phyloP scores from a whole-genome alignment of 2,329 filamentous ascomycete species.

The Lachnellula arida region DNA sequence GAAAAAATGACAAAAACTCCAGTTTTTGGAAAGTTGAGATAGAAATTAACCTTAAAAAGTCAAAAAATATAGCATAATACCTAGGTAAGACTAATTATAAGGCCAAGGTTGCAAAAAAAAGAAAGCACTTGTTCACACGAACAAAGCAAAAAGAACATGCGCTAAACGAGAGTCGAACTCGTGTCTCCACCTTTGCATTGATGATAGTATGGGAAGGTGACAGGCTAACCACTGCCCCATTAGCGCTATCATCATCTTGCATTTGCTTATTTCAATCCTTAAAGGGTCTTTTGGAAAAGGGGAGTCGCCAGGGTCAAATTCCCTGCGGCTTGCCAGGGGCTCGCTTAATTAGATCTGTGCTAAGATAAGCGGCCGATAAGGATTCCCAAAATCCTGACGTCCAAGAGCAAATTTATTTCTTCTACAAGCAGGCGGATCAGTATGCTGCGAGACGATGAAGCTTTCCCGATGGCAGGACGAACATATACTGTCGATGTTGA shows the following conservation, averaged over 20 bases:
- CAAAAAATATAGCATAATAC: no score
- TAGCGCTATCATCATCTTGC: not conserved
- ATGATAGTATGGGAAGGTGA: constrained; percentile 21
- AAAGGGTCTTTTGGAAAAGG: not conserved
- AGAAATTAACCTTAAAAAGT: no score
- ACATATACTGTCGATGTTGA: not conserved
- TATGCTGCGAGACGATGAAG: constrained; percentile 13
- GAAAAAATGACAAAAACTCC: no score
- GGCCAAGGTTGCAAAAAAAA: no score
- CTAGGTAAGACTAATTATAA: no score
- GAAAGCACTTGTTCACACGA: not conserved
- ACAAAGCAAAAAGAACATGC: constrained; percentile 8
- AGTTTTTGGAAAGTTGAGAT: no score
- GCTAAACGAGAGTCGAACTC: constrained; percentile 19
- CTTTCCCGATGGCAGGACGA: constrained; percentile 3
- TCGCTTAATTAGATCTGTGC: not conserved
- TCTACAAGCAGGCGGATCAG: not conserved
- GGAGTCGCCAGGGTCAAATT: not conserved
- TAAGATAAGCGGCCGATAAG: not conserved
- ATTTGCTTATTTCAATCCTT: not conserved
- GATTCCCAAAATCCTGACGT: not conserved
- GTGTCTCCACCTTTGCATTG: constrained; percentile 18
- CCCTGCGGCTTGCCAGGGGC: not conserved
- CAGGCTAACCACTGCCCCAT: constrained; percentile 26
- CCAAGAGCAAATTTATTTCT: no score